Evolutionary conservation across 169 alveolate genomes (phyloP).

Genomic region (Eimeria necatrix): DNA sequence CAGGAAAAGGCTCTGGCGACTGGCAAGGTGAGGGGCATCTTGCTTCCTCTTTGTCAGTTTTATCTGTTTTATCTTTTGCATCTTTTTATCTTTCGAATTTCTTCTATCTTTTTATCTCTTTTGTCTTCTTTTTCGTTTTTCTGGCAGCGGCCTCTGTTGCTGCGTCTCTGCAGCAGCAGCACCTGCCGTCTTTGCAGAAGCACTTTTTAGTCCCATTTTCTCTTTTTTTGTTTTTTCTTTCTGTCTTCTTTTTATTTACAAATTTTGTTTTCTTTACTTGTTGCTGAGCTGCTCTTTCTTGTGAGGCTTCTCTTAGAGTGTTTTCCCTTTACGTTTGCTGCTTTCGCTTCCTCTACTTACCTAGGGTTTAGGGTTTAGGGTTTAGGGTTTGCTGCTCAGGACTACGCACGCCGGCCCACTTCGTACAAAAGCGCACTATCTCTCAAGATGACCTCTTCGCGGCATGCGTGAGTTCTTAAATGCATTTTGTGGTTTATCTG

Average conservation of each 20-base stretch:
- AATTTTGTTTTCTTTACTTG: too few species aligned
- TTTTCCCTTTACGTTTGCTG: background rate
- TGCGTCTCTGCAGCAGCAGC: background rate
- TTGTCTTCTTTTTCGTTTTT: background rate
- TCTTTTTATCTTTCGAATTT: too few species aligned
- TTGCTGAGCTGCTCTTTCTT: background rate
- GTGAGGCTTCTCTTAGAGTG: background rate
- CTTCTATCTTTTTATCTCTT: background rate
- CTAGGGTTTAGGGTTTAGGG: background rate
- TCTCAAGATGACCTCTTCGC: background rate
- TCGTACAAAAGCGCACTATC: constrained; percentile 79
- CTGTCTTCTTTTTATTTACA: too few species aligned
- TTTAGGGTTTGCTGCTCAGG: constrained; percentile 26
- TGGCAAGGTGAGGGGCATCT: constrained; percentile 65
- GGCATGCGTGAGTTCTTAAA: constrained; percentile 5
- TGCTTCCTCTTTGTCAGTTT: background rate
- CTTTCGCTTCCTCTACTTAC: background rate
- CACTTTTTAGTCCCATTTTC: background rate
- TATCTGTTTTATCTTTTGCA: too few species aligned
- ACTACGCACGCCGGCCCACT: constrained; percentile 80
- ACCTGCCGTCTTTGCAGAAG: background rate
- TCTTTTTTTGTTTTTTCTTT: too few species aligned
- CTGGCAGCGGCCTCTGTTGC: background rate
- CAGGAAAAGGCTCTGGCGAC: constrained; percentile 77
- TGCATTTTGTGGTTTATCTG: too few species aligned